Evolutionary conservation across 805 yeast species (phyloP), one percentile per base, ranked within the genome.

Genomic region (Suhomyces sp.): DNA sequence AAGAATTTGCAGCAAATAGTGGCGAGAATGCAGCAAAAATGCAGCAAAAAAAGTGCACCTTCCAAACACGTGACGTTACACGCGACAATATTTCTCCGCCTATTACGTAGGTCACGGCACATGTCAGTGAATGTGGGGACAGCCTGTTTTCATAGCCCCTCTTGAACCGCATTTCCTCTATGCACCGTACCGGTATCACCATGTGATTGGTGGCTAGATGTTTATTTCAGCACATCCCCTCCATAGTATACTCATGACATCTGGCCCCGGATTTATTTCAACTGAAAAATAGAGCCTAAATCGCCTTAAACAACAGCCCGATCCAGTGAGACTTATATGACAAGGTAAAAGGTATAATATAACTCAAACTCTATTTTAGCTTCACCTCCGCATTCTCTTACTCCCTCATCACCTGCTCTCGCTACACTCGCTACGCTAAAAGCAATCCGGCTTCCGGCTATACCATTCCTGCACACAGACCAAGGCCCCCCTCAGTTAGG

Each of bases 371-470:
- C 31, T 17, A 5, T 15, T 13, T 15, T 10, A 13, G 5, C 33
- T 12, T 4, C 6, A 29, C 33, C 31, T 25, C 46, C 22, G 19
- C 22, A 37, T 25, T 24, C 12, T 27, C 41, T 8, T n/a, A n/a
- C n/a, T 5, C 35, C 35, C 41, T 8, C 20, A 8, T 37, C 31
- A 37, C 20, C 13, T 6, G 19, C 20, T 37, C n/a, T 37, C 41
- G 22, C 41, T 37, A 19, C 22, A 19, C 41, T 19, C 41, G 22
- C 22, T 19, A 37, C 20, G 12, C 44, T 15, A 13, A n/a, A n/a
- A 41, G 44, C 29, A 41, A 22, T 10, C 44, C 44, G 29, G 29
- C 29, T 21, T 15, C 44, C 44, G 44, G 44, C 13, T 41, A 41
- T 21, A 13, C 17, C 17, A 3, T 10, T 41, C 44, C 44, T 41